Conservation (phyloP, 331 rosid species). For the Quercus phellos region DNA sequence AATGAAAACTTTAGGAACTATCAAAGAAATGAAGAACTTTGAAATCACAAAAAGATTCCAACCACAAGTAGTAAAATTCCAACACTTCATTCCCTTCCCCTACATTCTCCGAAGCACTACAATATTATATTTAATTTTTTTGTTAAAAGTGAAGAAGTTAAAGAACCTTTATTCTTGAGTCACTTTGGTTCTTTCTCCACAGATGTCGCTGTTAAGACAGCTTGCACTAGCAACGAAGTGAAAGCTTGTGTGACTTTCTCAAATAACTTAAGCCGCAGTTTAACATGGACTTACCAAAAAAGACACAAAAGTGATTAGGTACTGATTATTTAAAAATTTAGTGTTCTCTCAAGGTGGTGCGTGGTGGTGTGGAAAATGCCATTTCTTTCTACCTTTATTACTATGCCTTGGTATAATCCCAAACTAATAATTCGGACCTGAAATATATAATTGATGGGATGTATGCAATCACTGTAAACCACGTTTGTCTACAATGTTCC, state of each 20-base stretch:
- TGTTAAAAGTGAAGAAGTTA: conserved; percentile 11
- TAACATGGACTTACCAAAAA: background rate
- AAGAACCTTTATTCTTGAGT: conserved; percentile 18
- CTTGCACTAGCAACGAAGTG: conserved; percentile 20
- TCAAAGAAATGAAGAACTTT: background rate
- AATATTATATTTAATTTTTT: background rate
- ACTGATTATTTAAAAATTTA: background rate
- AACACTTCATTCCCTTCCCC: background rate
- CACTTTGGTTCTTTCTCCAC: conserved; percentile 18
- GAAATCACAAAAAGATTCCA: background rate
- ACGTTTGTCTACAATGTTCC: background rate
- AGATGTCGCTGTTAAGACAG: conserved; percentile 33
- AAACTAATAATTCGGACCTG: background rate
- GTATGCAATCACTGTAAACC: background rate
- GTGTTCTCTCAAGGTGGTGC: background rate
- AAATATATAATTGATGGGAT: background rate
- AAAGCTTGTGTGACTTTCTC: background rate
- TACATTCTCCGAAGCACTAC: background rate
- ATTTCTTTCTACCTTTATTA: background rate
- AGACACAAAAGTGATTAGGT: background rate
- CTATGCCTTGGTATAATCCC: background rate
- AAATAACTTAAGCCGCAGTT: background rate
- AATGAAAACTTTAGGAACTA: no score
- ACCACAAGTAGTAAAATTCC: background rate
- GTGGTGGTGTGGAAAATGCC: background rate